Conservation (phyloP, 768 basidiomycete genomes). For the Boletus vermiculosoides region DNA sequence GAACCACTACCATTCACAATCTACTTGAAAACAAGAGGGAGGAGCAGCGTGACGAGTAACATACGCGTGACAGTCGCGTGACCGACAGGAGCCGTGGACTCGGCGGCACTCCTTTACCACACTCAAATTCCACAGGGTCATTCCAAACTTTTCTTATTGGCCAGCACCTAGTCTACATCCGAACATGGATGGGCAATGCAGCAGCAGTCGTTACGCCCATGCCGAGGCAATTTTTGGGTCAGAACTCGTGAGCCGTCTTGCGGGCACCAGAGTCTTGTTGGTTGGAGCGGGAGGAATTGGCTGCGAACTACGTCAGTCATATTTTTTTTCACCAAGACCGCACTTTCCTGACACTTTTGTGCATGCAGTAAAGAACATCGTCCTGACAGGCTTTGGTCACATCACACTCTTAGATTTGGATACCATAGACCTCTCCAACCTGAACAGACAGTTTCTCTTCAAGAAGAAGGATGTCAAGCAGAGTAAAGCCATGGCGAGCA, state of each 20-base stretch:
- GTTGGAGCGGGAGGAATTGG: slow-evolving; percentile 98
- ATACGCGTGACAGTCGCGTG: slow-evolving; percentile 32
- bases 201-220: slow-evolving; percentile 48
- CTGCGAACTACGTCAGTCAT: slow-evolving; percentile 80
- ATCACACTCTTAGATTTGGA: slow-evolving; percentile 95
- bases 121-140: not conserved
- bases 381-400: slow-evolving; percentile 87
- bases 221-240: slow-evolving; percentile 78
- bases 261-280: slow-evolving; percentile 70
- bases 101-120: not conserved
- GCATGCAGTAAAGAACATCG: slow-evolving; percentile 86
- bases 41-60: slow-evolving; percentile 6
- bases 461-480: slow-evolving; percentile 96
- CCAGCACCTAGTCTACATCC: not conserved
- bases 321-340: not conserved
- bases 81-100: slow-evolving; percentile 8
- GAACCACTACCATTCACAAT: not conserved
- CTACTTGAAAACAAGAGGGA: not conserved
- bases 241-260: slow-evolving; percentile 60
- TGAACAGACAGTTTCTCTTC: slow-evolving; percentile 97
- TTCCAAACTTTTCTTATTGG: not conserved
- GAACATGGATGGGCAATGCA: slow-evolving; percentile 11
- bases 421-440: slow-evolving; percentile 96
- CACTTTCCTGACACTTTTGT: not conserved
- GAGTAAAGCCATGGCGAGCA: slow-evolving; percentile 82